Evolutionary conservation across 345 rosid genomes (phyloP), one percentile per base, ranked within the genome.

Genomic region (Theobroma cacao): DNA sequence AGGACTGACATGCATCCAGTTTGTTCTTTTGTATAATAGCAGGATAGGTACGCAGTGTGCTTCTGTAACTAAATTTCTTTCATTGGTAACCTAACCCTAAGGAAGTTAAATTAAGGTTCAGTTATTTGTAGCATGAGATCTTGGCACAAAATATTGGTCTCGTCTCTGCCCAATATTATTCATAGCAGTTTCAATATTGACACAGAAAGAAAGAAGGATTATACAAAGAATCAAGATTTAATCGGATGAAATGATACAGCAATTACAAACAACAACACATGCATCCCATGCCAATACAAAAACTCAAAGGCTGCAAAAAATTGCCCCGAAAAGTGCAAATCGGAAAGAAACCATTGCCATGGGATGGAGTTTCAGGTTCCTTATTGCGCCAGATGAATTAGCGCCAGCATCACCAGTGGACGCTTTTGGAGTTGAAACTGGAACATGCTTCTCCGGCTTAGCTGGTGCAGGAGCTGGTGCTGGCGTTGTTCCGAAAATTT

Each of bases 391-490:
- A 7, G 97, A 90, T 33, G 86, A 3, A 79, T 87, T 85, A 24
- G 75, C 86, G 1, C 89, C 84, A 26, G 65, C 45, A 45, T 84
- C 88, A 33, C 69, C 89, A 11, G 80, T 79, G n/a, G 87, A 75
- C 0, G 86, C 85, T 12, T 89, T 85, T 0, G 95, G 90, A 71
- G 89, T 79, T 43, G 90, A 85, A 68, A 80, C 83, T 2, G 90
- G 83, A 50, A 81, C 86, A 22, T 81, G 92, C 84, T 92, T 90
- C 79, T 85, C 85, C 15, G 79, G 67, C 43, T 40, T 83, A 40
- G 88, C 75, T 14, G 91, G 93, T 15, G 98, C 92, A 13, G 97
- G 97, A 2, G 93, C 77, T 0, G 78, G 84, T 9, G 85, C 53
- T 3, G 61, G 75, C 10, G 86, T 30, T 4, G 94, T n/a, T n/a